Base-by-base conservation (phyloP, 169 alveolate species). In the Plasmodium coatneyi region DNA sequence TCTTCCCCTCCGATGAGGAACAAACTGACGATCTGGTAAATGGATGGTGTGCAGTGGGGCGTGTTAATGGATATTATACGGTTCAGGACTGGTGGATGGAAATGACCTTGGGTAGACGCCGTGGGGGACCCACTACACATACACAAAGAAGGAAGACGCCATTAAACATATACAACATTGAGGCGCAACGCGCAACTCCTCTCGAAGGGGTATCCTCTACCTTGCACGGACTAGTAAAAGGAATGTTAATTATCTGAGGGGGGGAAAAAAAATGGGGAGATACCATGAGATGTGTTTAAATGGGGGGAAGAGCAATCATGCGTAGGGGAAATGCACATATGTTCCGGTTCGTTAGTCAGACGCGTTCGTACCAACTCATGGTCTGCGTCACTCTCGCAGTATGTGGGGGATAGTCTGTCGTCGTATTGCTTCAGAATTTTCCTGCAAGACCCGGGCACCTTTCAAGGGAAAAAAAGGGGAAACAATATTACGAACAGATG, bases 1-100 rank as follows among this genome's bases (percentile, higher is more conserved):
- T 92, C 79, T 12, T 95, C 97, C 9, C 98, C 98, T 12, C 98
- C 98, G 34, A 96, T 96, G 66, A 96, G 92, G 43, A 80, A 90
- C 10, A 96, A 71, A 52, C 97, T 93, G 43, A 92, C 39, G 30
- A 95, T 86, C 97, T 95, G 30, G 84, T 30, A 0, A 32, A 2
- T 32, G 43, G 43, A 1, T 6, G 60, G 70, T 3, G 39, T 32
- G 3, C 39, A 32, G 39, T 32, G 39, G 39, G 3, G n/a, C n/a
- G n/a, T n/a, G n/a, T n/a, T n/a, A n/a, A n/a, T n/a, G n/a, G n/a
- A n/a, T n/a, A n/a, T n/a, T n/a, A n/a, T n/a, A n/a, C n/a, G n/a
- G n/a, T n/a, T n/a, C n/a, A n/a, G n/a, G n/a, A n/a, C n/a, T n/a
- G n/a, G n/a, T 32, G 39, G n/a, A n/a, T 46, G 56, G n/a, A 12